Evolutionary conservation across 768 basidiomycete species (phyloP), one percentile per base, ranked within the genome.

Genomic region (Lactarius quietus): DNA sequence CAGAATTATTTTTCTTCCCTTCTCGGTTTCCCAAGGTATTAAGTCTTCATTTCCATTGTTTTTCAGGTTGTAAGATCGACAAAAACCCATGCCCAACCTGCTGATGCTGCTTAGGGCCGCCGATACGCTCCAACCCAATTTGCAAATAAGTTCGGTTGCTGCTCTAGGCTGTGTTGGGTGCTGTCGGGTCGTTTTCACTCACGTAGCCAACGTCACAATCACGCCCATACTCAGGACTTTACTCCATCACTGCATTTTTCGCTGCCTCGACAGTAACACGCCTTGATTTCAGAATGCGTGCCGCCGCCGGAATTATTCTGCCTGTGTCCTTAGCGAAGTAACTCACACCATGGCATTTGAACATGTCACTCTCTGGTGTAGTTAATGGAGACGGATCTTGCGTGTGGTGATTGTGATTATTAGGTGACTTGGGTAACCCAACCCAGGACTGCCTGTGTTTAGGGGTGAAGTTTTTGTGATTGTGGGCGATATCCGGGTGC

Each of bases 331-430:
- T 88, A 61, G 76, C 76, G 59, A 74, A 74, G 52, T 75, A 84
- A 51, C 84, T 90, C 68, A 75, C 82, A 63, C 78, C 81, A 26
- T 79, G 81, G 15, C 83, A 90, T 74, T 82, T 86, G 3, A 75
- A 78, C 10, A 80, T 80, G 6, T 72, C 73, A 54, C 75, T 93
- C 36, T 26, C 77, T 93, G 35, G 55, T 76, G 79, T 36, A 87
- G 86, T 69, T 83, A 83, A 72, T 92, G 92, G 90, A 90, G 90
- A 73, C 92, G 92, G 90, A 90, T 90, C 70, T 89, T 93, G 15
- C 78, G 92, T 70, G 87, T 82, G 59, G 89, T 90, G 76, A 92
- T 92, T 89, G 81, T 91, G 2, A 84, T 45, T 45, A 20, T 26
- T 51, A 14, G 23, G 87, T 15, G 80, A 86, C n/a, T n/a, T n/a